These are phyloP conservation scores for Penstemon barbatus DNA, from an alignment of 257 asterid species.

Conservation along the genomic window DNA sequence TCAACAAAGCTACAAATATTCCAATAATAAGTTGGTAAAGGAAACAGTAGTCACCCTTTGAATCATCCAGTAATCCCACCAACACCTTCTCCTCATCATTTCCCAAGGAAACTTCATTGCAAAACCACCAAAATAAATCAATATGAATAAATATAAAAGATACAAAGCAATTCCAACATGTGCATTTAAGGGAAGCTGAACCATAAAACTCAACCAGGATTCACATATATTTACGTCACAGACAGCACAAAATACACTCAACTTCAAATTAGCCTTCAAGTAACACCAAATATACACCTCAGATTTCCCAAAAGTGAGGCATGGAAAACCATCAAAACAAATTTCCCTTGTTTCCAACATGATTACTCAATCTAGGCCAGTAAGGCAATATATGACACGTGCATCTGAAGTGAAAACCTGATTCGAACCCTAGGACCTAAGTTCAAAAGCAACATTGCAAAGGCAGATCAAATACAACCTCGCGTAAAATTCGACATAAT, in stretches of 20 bases:
- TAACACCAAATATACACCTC: background rate
- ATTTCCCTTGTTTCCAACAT: conserved; percentile 10
- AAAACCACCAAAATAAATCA: conserved; percentile 16
- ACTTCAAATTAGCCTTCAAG: conserved; percentile 16
- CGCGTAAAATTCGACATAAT: conserved; percentile 25
- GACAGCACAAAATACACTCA: background rate
- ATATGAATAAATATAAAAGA: conserved; percentile 2
- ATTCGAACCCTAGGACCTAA: conserved; percentile 52
- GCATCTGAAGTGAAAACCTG: conserved; percentile 32
- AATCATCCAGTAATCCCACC: conserved; percentile 64
- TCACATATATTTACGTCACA: conserved; percentile 7
- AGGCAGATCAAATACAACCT: conserved; percentile 46
- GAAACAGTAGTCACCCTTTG: conserved; percentile 58
- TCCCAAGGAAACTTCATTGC: conserved; percentile 48
- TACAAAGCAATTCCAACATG: background rate
- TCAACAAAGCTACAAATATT: background rate
- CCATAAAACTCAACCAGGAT: conserved; percentile 9
- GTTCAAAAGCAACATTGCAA: conserved; percentile 23
- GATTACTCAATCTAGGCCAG: conserved; percentile 23
- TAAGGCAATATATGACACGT: conserved; percentile 1
- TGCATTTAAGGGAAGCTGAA: background rate
- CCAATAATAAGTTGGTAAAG: background rate
- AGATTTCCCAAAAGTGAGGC: background rate
- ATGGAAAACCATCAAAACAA: background rate
- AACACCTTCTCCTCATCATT: conserved; percentile 70